Base-by-base conservation (phyloP, 768 basidiomycete genomes). In the Podaxis mareebaensis region DNA sequence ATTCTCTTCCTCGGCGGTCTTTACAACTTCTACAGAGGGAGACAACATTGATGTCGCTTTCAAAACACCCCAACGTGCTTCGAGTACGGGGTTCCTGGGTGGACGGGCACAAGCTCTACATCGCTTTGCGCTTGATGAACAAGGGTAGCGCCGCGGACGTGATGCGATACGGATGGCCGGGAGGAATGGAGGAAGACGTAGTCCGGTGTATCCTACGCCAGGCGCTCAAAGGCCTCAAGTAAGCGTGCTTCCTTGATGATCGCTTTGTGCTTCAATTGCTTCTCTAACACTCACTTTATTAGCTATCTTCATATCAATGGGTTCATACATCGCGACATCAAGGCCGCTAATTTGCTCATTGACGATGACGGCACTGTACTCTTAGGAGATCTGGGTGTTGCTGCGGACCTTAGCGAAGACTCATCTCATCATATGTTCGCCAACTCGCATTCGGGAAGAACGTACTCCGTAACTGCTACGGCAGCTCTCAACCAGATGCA, bases 61-160 rank as follows among this genome's bases (percentile, higher is more conserved):
- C 88, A 11, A 96, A 96, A 69, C 94, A 95, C 64, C 92, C 93
- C n/a, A 94, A 96, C 67, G 93, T 96, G 20, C 81, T 96, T 12
- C 91, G 94, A 61, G 94, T 96, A 3, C 88, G 94, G 67, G 94
- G 94, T 17, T 89, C 89, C 15, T 96, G 95, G 95, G 83, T 92
- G 70, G 81, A 87, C 4, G 93, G 91, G 46, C 89, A 91, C 74
- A 91, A 90, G 70, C 82, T 96, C 6, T 85, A 86, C 71, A 96
- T 96, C 65, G 94, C 94, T 7, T 78, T 94, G 61, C 91, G 93
- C 57, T 84, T 95, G 55, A 95, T 95, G 93, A 92, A 89, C 71
- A 91, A 87, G 64, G 93, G 93, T 22, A 93, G 91, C 68, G 90
- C 91, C 7, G 86, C 90, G 33, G 92, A 96, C 72, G 85, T 95